Percentiles rank a stretch among this genome's conserved stretches.
Evolutionary conservation across 495 filamentous ascomycete species (phyloP).

Genomic region (Podospora sp.): DNA sequence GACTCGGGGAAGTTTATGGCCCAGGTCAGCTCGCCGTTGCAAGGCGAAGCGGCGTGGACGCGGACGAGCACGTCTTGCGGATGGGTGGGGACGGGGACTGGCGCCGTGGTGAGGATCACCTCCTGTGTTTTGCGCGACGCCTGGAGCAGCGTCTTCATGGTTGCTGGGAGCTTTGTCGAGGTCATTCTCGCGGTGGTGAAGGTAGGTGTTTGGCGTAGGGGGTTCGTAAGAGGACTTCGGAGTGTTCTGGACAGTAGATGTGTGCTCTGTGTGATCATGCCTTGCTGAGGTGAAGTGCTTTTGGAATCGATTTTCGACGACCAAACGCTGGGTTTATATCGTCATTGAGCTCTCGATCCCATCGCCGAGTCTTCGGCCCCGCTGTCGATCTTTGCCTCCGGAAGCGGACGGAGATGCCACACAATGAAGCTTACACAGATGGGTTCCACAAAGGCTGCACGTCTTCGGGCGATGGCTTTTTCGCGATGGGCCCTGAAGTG

Average conservation of each 20-base stretch:
- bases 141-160: slow-evolving; percentile 39
- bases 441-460: neutral
- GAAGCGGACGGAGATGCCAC: neutral
- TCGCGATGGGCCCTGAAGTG: too few relatives aligned
- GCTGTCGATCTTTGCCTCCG: neutral
- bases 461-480: too few relatives aligned
- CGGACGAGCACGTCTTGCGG: slow-evolving; percentile 62
- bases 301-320: neutral
- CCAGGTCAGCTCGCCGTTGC: slow-evolving; percentile 58
- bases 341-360: neutral
- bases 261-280: neutral
- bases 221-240: neutral
- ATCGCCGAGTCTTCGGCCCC: neutral
- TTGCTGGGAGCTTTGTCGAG: slow-evolving; percentile 25
- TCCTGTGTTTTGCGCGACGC: slow-evolving; percentile 25
- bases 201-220: neutral
- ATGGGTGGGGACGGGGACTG: slow-evolving; percentile 32
- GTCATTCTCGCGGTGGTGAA: slow-evolving; percentile 17
- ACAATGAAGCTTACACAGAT: neutral
- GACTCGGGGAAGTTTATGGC: slow-evolving; percentile 45
- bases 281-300: neutral
- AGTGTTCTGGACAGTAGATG: neutral
- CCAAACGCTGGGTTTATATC: neutral
- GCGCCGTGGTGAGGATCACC: slow-evolving; percentile 29
- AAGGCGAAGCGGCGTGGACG: slow-evolving; percentile 59